These are phyloP conservation scores for Claviceps sp. DNA, from an alignment of 2,329 filamentous ascomycete genomes.

Conservation along the genomic window DNA sequence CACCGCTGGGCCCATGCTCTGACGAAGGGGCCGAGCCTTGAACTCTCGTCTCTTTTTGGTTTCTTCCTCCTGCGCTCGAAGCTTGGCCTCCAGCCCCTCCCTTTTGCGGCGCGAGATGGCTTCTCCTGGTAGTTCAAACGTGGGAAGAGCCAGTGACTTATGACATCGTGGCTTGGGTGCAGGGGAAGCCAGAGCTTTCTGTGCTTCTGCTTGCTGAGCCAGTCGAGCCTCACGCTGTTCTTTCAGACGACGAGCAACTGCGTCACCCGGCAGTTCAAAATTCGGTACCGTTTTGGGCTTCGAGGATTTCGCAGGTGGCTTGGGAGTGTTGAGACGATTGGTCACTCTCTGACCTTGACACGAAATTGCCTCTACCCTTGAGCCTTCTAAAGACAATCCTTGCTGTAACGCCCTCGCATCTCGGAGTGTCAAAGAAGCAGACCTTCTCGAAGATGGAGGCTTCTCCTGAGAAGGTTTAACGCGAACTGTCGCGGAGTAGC, in stretches of 20 bases:
- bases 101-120: conserved; percentile 42
- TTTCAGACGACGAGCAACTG: conserved; percentile 42
- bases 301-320: conserved; percentile 34
- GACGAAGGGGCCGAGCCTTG: conserved; percentile 45
- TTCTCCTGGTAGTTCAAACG: conserved; percentile 51
- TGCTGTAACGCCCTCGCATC: conserved; percentile 13
- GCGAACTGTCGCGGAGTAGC: conserved; percentile 26
- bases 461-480: conserved; percentile 25
- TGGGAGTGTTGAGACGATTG: conserved; percentile 19
- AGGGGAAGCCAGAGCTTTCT: conserved; percentile 19
- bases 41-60: conserved; percentile 48
- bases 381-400: conserved; percentile 3
- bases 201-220: conserved; percentile 22
- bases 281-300: conserved; percentile 41
- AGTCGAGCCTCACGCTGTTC: conserved; percentile 45
- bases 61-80: conserved; percentile 46
- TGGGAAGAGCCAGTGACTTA: conserved; percentile 39
- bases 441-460: conserved; percentile 27
- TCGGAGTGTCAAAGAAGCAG: conserved; percentile 26
- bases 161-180: conserved; percentile 34
- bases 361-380: conserved; percentile 7
- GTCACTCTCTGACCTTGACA: conserved; percentile 10
- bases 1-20: conserved; percentile 26
- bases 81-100: conserved; percentile 40
- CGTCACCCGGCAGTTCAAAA: conserved; percentile 52